Evolutionary conservation across 164 flowering plant genomes (phyloP).

Genomic region (Magnolia changhungtana): DNA sequence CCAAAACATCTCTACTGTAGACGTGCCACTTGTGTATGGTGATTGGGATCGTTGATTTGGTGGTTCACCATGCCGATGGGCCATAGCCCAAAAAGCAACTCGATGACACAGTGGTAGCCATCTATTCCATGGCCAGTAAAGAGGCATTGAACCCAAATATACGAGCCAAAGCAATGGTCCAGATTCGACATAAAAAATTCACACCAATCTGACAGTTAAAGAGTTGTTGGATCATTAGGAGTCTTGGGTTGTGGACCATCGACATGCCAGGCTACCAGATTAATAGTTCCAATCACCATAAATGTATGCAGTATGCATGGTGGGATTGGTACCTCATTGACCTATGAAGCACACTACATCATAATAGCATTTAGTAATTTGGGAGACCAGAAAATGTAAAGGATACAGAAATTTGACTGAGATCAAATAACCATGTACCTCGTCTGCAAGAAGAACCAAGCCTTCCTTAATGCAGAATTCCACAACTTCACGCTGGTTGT

Average conservation of each 20-base stretch:
- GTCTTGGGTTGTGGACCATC: not conserved
- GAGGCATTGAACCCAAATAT: not conserved
- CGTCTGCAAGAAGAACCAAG: slow-evolving; percentile 96
- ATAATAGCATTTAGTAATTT: not conserved
- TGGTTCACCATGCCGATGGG: not conserved
- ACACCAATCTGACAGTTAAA: not conserved
- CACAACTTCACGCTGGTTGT: slow-evolving; percentile 80
- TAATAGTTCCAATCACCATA: not conserved
- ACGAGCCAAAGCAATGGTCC: not conserved
- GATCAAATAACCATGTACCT: slow-evolving; percentile 43
- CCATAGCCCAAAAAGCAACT: too few relatives aligned
- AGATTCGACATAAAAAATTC: not conserved
- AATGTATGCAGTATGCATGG: not conserved
- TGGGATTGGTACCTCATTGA: not conserved
- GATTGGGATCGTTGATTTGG: not conserved
- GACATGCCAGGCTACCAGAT: not conserved
- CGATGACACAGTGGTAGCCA: not conserved
- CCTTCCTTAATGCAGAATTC: slow-evolving; percentile 94
- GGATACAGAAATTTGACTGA: not conserved
- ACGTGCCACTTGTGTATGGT: not conserved
- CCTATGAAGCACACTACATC: not conserved
- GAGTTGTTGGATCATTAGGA: not conserved
- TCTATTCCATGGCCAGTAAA: too few relatives aligned
- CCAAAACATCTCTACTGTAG: not conserved
- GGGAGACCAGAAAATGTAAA: not conserved